A percentile compares a stretch with the other conserved stretches of the same genome.
phyloP scores from a whole-genome alignment of 2,329 filamentous ascomycete genomes.

The Aspergillus fischeri region DNA sequence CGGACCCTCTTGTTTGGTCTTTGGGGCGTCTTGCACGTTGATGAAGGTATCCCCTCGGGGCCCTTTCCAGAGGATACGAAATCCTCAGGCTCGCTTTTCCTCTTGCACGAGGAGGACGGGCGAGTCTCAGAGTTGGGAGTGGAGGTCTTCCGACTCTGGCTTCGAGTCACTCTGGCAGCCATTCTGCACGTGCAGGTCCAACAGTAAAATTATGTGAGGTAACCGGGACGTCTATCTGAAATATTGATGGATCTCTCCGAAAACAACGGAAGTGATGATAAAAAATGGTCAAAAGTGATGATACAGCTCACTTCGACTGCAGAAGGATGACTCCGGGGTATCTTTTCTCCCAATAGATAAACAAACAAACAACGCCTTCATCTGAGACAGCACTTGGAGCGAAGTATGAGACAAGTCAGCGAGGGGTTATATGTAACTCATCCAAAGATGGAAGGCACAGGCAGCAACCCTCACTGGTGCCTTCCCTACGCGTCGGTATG shows the following conservation, averaged over 20 bases:
- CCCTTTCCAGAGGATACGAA: neutral
- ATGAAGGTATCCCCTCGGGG: neutral
- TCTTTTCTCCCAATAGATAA: neutral
- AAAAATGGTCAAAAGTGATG: neutral
- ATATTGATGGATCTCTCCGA: neutral
- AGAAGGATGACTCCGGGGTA: neutral
- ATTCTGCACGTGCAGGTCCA: slow-evolving; percentile 5
- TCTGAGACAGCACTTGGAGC: neutral
- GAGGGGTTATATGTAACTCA: neutral
- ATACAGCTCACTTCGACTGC: neutral
- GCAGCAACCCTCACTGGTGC: neutral
- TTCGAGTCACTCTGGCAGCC: slow-evolving; percentile 15
- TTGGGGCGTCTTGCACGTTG: slow-evolving; percentile 23
- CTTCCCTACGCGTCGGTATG: neutral
- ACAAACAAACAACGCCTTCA: neutral
- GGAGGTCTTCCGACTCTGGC: slow-evolving; percentile 20
- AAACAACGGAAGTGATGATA: neutral
- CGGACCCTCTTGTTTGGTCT: slow-evolving; percentile 41
- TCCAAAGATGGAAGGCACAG: neutral
- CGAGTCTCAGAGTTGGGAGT: slow-evolving; percentile 4
- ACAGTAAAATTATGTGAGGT: neutral
- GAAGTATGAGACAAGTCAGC: neutral
- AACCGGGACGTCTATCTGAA: neutral
- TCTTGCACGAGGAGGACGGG: slow-evolving; percentile 3
- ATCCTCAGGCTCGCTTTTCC: slow-evolving; percentile 1